Percentiles rank a stretch among this genome's conserved stretches.
These are phyloP conservation scores for Schrenkiella parvula DNA, from an alignment of 345 rosid genomes.

Conservation along the genomic window DNA sequence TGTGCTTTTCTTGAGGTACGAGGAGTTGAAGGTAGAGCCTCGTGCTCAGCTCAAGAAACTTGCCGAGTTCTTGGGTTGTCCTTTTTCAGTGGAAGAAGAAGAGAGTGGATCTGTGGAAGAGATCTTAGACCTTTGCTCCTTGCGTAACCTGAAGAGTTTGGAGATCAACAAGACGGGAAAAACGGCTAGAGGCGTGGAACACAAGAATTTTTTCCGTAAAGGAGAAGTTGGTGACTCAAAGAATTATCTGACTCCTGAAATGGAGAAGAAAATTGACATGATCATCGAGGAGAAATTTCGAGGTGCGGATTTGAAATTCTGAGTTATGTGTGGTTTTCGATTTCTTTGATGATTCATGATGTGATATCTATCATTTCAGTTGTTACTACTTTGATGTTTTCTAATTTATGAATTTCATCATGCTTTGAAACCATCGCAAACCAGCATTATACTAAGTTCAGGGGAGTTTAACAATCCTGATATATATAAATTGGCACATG, in stretches of 20 bases:
- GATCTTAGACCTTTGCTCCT: constrained; percentile 4
- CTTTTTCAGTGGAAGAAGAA: constrained; percentile 13
- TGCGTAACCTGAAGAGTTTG: not conserved
- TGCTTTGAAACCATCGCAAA: no score
- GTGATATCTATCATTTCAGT: not conserved
- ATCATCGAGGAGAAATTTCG: not conserved
- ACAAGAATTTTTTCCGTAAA: constrained; percentile 15
- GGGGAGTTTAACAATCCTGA: no score
- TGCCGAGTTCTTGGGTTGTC: constrained; percentile 31
- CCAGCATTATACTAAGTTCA: no score
- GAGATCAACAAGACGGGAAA: constrained; percentile 13
- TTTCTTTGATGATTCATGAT: not conserved
- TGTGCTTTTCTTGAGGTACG: constrained; percentile 29
- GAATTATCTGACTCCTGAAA: constrained; percentile 9
- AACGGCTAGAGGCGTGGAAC: not conserved
- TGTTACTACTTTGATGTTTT: not conserved
- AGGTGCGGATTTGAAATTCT: not conserved
- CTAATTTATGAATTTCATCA: not conserved
- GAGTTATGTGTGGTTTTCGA: not conserved
- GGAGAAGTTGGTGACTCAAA: constrained; percentile 19
- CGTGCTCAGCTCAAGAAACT: constrained; percentile 9
- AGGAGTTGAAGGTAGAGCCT: constrained; percentile 24
- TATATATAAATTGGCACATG: no score
- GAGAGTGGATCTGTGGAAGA: not conserved
- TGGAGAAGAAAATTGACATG: constrained; percentile 11